Evolutionary conservation across 2,329 filamentous ascomycete species (phyloP), one percentile per base, ranked within the genome.

Genomic region (Chaetothyriales sp.): DNA sequence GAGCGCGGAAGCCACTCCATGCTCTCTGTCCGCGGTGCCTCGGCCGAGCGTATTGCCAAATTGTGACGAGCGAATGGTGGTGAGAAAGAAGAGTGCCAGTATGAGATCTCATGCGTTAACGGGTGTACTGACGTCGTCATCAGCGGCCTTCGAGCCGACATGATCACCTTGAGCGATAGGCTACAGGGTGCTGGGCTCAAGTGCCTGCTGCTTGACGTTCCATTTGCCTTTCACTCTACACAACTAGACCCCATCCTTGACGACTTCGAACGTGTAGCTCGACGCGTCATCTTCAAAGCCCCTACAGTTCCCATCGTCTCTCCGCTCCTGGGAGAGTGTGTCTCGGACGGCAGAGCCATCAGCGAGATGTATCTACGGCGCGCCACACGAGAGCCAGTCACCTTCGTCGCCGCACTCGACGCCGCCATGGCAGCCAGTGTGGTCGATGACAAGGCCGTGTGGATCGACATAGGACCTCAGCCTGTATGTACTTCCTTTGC

Each of bases 401-500:
- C 86, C 66, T 85, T 88, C 67, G 72, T 77, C 54, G 76, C 73
- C 48, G 83, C 79, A 5, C 68, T 89, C 1, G 68, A 77, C 10
- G 71, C 72, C 40, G 81, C 79, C 5, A 75, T 80, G 61, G 70
- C 77, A 47, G 70, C 74, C n/a, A 76, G 75, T 54, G 66, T 75
- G 15, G 77, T 85, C 46, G 75, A 82, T 56, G 78, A 81, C 56
- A 79, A 81, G 67, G 84, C 82, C 4, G 74, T 81, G 29, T 87
- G 80, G 77, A 69, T 89, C 51, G 85, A 89, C 64, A 69, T 88
- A 56, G 85, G 85, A n/a, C 83, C 84, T 43, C 81, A 86, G 60
- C 82, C 83, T 0, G 77, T 87, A 10, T 84, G 79, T 65, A 74
- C 76, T 46, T 77, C 77, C 54, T 82, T 88, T 75, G 72, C 76